Evolutionary conservation across 2,329 filamentous ascomycete genomes (phyloP).

Genomic region (Keithomyces neogunnii): DNA sequence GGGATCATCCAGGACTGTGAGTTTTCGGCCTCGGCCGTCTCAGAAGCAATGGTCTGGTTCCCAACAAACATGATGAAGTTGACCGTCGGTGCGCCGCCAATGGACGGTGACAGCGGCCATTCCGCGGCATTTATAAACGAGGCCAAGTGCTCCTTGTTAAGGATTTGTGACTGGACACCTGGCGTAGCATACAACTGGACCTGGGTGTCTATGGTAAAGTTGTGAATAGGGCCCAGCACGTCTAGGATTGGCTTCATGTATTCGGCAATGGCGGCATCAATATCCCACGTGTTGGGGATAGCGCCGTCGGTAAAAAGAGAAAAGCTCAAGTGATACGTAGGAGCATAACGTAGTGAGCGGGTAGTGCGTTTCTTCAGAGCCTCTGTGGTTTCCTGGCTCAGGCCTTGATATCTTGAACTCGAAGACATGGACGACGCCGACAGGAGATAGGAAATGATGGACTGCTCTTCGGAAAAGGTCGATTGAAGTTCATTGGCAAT

Average conservation of each 20-base stretch:
- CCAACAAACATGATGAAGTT: constrained; percentile 94
- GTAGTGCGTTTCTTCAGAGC: constrained; percentile 64
- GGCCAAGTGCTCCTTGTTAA: constrained; percentile 79
- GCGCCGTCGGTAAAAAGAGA: constrained; percentile 82
- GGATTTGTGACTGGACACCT: constrained; percentile 51
- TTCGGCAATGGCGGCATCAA: constrained; percentile 69
- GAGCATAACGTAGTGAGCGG: constrained; percentile 80
- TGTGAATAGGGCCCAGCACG: constrained; percentile 74
- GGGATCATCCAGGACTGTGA: constrained; percentile 80
- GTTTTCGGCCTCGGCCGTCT: constrained; percentile 31
- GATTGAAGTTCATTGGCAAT: constrained; percentile 70
- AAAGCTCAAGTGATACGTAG: constrained; percentile 92
- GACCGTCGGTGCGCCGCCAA: constrained; percentile 85
- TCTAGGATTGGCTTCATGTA: constrained; percentile 78
- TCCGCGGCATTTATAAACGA: constrained; percentile 97
- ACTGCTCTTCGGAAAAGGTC: constrained; percentile 81
- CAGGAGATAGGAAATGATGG: constrained; percentile 69
- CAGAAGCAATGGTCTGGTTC: constrained; percentile 57
- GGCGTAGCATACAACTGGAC: constrained; percentile 85
- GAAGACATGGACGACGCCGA: constrained; percentile 48
- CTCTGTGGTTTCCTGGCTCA: constrained; percentile 44
- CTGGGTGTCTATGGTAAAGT: constrained; percentile 93
- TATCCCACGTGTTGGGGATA: constrained; percentile 80
- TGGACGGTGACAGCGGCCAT: constrained; percentile 92
- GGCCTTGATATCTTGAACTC: constrained; percentile 34